These are phyloP conservation scores for Graphium sp. DNA, from an alignment of 2,329 filamentous ascomycete genomes.

Conservation along the genomic window DNA sequence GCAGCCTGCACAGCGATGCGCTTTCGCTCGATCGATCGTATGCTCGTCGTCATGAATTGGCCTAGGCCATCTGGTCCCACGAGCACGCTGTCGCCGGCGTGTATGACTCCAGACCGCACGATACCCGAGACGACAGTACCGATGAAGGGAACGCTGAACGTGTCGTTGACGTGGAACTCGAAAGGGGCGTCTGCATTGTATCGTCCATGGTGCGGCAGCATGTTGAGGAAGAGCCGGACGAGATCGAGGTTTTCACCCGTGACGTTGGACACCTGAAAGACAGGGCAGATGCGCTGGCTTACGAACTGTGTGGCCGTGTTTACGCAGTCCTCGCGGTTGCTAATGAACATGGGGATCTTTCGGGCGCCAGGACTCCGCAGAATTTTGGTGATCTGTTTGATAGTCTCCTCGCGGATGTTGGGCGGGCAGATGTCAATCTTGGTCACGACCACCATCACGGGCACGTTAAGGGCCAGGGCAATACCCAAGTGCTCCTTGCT, in stretches of 20 bases:
- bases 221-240: conserved; percentile 85
- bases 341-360: conserved; percentile 94
- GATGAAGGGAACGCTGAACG: conserved; percentile 92
- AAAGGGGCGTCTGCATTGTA: conserved; percentile 81
- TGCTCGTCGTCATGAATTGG: conserved; percentile 71
- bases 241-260: conserved; percentile 83
- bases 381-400: conserved; percentile 81
- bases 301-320: conserved; percentile 95
- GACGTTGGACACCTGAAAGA: conserved; percentile 97
- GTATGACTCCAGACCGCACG: conserved; percentile 72
- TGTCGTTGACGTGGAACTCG: conserved; percentile 93
- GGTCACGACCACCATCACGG: conserved; percentile 93
- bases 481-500: conserved; percentile 96
- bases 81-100: conserved; percentile 76
- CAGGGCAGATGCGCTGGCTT: conserved; percentile 83
- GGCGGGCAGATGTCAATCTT: conserved; percentile 98
- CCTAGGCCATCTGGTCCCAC: conserved; percentile 84
- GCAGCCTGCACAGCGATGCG: conserved; percentile 76
- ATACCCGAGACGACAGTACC: conserved; percentile 94
- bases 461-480: conserved; percentile 83
- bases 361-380: conserved; percentile 83
- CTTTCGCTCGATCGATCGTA: conserved; percentile 90
- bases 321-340: conserved; percentile 77
- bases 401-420: conserved; percentile 84
- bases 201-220: conserved; percentile 83